Percentiles rank a stretch among this genome's conserved stretches.
Conservation (phyloP, 1,139 yeast genomes). For the Suhomyces bribrorum region DNA sequence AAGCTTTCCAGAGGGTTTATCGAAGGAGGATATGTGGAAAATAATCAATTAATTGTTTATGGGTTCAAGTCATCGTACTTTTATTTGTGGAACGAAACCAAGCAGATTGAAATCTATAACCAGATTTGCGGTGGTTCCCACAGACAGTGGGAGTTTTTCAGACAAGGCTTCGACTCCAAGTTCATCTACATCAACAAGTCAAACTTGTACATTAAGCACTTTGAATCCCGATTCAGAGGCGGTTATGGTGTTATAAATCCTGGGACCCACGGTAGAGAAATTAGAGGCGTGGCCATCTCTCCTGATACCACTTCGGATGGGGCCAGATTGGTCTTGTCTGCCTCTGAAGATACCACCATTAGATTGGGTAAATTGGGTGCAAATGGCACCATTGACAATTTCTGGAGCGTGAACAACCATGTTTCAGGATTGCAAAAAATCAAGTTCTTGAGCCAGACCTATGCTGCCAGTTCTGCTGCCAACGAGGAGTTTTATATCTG, state of each 20-base stretch:
- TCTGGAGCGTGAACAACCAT: constrained; percentile 75
- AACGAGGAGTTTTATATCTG: constrained; percentile 87
- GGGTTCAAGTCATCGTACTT: constrained; percentile 84
- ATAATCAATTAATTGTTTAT: constrained; percentile 56
- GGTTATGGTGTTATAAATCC: constrained; percentile 35
- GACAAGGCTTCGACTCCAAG: constrained; percentile 21
- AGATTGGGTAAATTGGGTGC: constrained; percentile 51
- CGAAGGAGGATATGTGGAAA: constrained; percentile 63
- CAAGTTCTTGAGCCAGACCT: constrained; percentile 55
- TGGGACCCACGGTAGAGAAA: constrained; percentile 92
- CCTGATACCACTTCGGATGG: constrained; percentile 22
- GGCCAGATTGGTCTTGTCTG: constrained; percentile 58
- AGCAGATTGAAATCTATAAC: constrained; percentile 66
- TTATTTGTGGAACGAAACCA: constrained; percentile 80
- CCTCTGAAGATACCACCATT: constrained; percentile 86
- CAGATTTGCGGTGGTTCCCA: constrained; percentile 93
- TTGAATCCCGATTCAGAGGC: constrained; percentile 22
- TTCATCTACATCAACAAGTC: constrained; percentile 62
- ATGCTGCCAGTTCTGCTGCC: constrained; percentile 70
- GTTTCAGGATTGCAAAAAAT: constrained; percentile 84
- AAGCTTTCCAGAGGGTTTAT: constrained; percentile 73
- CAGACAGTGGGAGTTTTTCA: constrained; percentile 67
- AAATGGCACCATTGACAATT: constrained; percentile 44
- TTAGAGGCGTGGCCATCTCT: constrained; percentile 63
- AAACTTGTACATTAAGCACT: constrained; percentile 31